These are phyloP conservation scores for Verbascum thapsus DNA, from an alignment of 257 asterid species.

Conservation along the genomic window DNA sequence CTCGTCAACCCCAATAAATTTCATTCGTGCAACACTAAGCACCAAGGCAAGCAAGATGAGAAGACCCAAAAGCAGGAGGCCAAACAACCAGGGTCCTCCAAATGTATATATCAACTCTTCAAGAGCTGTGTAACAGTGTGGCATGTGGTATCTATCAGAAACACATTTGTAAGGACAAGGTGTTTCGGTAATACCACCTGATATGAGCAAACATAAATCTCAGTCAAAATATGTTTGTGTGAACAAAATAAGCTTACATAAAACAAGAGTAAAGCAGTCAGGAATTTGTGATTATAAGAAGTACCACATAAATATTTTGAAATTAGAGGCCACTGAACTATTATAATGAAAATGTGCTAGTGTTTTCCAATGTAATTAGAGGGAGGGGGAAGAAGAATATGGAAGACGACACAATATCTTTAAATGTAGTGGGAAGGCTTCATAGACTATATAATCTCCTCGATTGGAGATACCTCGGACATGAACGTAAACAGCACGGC, in stretches of 20 bases:
- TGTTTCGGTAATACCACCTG: slow-evolving; percentile 90
- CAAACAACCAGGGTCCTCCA: slow-evolving; percentile 99
- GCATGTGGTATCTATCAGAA: slow-evolving; percentile 94
- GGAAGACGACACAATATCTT: slow-evolving; percentile 22
- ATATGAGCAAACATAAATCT: slow-evolving; percentile 32
- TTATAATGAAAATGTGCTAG: slow-evolving; percentile 21
- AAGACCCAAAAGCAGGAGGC: slow-evolving; percentile 86
- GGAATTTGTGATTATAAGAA: slow-evolving; percentile 19
- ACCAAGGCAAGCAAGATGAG: slow-evolving; percentile 87
- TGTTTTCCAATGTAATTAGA: background rate
- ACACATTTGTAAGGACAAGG: slow-evolving; percentile 96
- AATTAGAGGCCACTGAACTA: background rate
- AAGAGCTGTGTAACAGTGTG: slow-evolving; percentile 93
- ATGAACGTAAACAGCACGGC: slow-evolving; percentile 70
- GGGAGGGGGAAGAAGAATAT: background rate
- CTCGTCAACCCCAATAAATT: slow-evolving; percentile 93
- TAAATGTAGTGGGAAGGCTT: slow-evolving; percentile 7
- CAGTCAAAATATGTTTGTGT: background rate
- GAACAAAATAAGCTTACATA: slow-evolving; percentile 7
- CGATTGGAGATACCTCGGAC: slow-evolving; percentile 70
- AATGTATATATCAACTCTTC: slow-evolving; percentile 94
- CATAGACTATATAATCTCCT: slow-evolving; percentile 20
- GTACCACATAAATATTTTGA: background rate
- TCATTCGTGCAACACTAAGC: slow-evolving; percentile 98
- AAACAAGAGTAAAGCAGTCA: slow-evolving; percentile 17